Base-by-base conservation (phyloP, 1,284 basidiomycete genomes). In the Rhodotorula glutinis region DNA sequence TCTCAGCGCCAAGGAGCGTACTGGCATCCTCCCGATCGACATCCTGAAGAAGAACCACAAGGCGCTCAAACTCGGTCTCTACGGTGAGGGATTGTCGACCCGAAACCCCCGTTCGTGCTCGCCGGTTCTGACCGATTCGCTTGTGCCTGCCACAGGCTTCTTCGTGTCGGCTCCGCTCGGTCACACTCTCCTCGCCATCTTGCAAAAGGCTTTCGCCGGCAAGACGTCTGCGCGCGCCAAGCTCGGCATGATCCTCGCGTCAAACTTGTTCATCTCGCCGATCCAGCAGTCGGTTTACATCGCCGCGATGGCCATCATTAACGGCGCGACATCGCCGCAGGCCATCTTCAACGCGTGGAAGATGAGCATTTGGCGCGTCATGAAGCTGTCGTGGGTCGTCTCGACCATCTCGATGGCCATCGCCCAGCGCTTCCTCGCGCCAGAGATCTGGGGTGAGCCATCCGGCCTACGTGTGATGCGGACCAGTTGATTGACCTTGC, bases 121-220 rank as follows among this genome's bases (percentile, higher is more conserved):
- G 11, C 16, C 25, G 27, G 13, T 19, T 4, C 52, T 62, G 44
- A 63, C 27, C 9, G 2, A 17, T 25, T 19, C 10, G 1, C 33
- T 0, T 3, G 16, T 30, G 23, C n/a, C 1, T 23, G 27, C 8
- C 8, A 4, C 60, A 75, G 92, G 91, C 71, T 87, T 89, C 80
- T 83, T 88, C 71, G 83, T 92, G 61, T 90, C 89, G n/a, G 91
- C 91, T 9, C 91, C 92, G 3, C 71, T 93, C 51, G 83, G 86
- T 53, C 92, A 93, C 76, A 79, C 84, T 77, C 85, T 92, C 68
- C 83, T 89, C 46, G 86, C 86, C 59, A 74, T 82, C 40, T 80
- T 93, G 60, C 90, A 92, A 78, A 87, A 84, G 70, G 83, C 83
- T 8, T 92, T 94, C 76, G 85, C 85, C 0, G 91, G 91, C 49